Evolutionary conservation across 164 flowering plant genomes (phyloP).

Genomic region (Annona squamosa): DNA sequence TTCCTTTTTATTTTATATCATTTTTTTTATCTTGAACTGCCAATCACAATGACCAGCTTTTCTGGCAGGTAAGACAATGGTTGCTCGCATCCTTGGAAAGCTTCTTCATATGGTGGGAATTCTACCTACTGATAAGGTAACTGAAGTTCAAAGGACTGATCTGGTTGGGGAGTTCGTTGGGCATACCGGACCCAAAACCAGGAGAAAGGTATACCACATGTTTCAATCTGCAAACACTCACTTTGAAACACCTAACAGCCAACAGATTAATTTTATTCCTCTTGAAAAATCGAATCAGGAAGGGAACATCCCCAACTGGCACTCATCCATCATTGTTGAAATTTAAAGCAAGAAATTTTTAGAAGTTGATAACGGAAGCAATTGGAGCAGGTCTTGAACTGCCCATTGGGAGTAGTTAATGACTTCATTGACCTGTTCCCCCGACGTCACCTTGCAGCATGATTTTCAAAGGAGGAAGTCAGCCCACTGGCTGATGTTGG

Average conservation of each 20-base stretch:
- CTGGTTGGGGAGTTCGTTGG: conserved; percentile 99
- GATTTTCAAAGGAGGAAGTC: too few species aligned
- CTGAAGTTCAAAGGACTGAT: conserved; percentile 97
- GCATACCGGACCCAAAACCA: conserved; percentile 98
- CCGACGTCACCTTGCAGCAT: too few species aligned
- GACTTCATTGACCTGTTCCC: too few species aligned
- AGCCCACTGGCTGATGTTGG: too few species aligned
- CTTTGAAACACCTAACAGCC: background rate
- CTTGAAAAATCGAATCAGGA: background rate
- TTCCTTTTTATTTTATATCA: too few species aligned
- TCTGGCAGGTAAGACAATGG: conserved; percentile 87
- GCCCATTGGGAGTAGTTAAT: too few species aligned
- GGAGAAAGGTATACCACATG: conserved; percentile 62
- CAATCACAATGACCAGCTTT: background rate
- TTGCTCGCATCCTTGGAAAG: conserved; percentile 84
- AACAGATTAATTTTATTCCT: too few species aligned
- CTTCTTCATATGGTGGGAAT: conserved; percentile 92
- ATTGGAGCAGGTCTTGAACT: too few species aligned
- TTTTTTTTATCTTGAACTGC: background rate
- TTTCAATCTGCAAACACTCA: background rate
- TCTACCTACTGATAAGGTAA: conserved; percentile 90
- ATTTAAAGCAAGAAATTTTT: too few species aligned
- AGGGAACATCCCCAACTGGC: background rate
- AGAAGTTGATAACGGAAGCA: too few species aligned
- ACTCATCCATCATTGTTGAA: too few species aligned